phyloP scores from a whole-genome alignment of 352 stramenopile species.

The Globisporangium yorkense region DNA sequence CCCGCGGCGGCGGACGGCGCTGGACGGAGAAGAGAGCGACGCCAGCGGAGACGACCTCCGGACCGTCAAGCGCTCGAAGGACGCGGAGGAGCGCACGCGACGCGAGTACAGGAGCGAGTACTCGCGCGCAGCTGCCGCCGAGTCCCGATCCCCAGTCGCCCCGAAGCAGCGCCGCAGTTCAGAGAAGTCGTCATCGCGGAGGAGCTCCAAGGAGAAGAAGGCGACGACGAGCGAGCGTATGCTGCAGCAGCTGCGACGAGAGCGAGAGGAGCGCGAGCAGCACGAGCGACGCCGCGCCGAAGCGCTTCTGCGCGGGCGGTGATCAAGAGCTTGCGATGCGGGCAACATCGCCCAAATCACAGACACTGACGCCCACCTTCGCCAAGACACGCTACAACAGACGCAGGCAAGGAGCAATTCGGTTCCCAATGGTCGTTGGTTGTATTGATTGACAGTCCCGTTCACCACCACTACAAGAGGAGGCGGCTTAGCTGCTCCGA shows the following conservation, averaged over 20 bases:
- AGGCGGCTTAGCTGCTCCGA: slow-evolving; percentile 3
- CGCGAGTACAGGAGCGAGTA: slow-evolving; percentile 16
- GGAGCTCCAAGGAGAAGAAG: slow-evolving; percentile 4
- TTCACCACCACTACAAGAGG: slow-evolving; percentile 11
- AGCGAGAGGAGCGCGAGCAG: slow-evolving; percentile 31
- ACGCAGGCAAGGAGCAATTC: slow-evolving; percentile 10
- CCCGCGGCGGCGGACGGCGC: slow-evolving; percentile 11
- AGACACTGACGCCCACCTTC: not conserved
- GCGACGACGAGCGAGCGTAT: slow-evolving; percentile 6
- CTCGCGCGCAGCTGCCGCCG: slow-evolving; percentile 1
- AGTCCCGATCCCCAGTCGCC: not conserved
- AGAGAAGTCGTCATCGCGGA: not conserved
- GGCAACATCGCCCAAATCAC: not conserved
- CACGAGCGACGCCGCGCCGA: slow-evolving; percentile 24
- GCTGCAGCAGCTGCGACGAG: slow-evolving; percentile 32
- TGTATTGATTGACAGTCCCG: slow-evolving; percentile 42
- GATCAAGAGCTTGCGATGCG: not conserved
- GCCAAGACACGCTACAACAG: not conserved
- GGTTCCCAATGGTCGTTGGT: slow-evolving; percentile 18
- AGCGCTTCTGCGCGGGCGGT: slow-evolving; percentile 19
- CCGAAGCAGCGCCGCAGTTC: slow-evolving; percentile 4
- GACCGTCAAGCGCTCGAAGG: not conserved
- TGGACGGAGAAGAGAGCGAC: slow-evolving; percentile 3
- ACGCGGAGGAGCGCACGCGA: slow-evolving; percentile 9
- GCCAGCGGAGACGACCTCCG: not conserved